Evolutionary conservation across 441 rosid genomes (phyloP), one percentile per base, ranked within the genome.

Genomic region (Gossypium davidsonii): DNA sequence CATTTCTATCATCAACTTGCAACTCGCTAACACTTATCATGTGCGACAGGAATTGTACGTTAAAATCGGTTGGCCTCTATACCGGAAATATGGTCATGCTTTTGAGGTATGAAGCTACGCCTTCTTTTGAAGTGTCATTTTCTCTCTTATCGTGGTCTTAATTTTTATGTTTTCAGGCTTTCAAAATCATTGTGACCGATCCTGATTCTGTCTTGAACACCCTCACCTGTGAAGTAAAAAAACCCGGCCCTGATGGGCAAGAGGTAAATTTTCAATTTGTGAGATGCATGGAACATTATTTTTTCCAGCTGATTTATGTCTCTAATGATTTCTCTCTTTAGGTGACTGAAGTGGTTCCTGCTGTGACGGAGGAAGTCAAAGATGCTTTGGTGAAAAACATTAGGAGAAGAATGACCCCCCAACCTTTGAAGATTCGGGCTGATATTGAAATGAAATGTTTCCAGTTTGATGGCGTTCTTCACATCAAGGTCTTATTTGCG

Each of bases 331-430:
- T 77, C 68, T 20, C 31, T 77, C n/a, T 58, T 58, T 76, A 95
- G 98, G 86, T 89, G 73, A 86, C 88, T 49, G 90, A 83, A 78
- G 90, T 85, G 72, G 88, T 86, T 62, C 97, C 94, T 64, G 97
- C 96, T 68, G 92, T 95, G 57, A 74, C 98, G 0, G 98, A 86
- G 79, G 97, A 93, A 83, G 83, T 93, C 72, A 91, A 93, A 82
- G 97, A 93, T 64, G 85, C 92, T 59, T 83, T 95, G 75, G 84
- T 93, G 37, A 93, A 86, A 83, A 93, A 91, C 80, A 93, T 96
- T 52, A 88, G 90, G 84, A 87, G 98, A 81, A 85, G 99, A 83
- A 95, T 93, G 99, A 96, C 99, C 6, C 98, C 97, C 12, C 98
- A 93, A 56, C 98, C 98, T 70, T 76, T 90, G 85, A 95, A 93